phyloP scores from a whole-genome alignment of 2,329 filamentous ascomycete genomes.

The Dendrostoma leiphaemia region DNA sequence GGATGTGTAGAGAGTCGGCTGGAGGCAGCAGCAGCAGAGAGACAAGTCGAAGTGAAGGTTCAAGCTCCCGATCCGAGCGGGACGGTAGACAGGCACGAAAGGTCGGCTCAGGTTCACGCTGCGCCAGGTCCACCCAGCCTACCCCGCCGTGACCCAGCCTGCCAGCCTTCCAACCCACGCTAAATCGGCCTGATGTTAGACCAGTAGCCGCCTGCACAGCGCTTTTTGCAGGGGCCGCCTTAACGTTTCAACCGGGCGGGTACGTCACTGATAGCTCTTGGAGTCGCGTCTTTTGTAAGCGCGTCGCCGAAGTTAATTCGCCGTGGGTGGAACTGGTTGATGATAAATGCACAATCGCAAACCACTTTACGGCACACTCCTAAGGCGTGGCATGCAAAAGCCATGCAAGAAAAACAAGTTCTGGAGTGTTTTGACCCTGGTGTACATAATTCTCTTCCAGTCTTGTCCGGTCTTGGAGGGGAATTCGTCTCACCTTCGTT shows the following conservation, averaged over 20 bases:
- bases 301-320: background rate
- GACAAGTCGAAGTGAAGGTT: conserved; percentile 8
- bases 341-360: background rate
- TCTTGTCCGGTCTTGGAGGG: too few species aligned
- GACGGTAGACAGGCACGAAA: background rate
- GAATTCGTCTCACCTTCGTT: too few species aligned
- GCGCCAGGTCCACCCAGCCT: conserved; percentile 2
- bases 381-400: too few species aligned
- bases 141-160: conserved; percentile 9
- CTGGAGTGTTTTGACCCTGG: too few species aligned
- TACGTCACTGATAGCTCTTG: conserved; percentile 13
- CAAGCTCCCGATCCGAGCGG: background rate
- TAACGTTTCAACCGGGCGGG: background rate
- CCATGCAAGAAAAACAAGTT: too few species aligned
- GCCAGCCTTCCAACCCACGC: conserved; percentile 3
- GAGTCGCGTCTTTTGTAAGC: conserved; percentile 15
- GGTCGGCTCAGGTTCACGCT: background rate
- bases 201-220: background rate
- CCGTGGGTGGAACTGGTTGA: background rate
- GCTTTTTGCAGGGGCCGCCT: background rate
- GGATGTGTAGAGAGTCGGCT: conserved; percentile 2
- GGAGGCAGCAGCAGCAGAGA: conserved; percentile 8
- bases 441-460: too few species aligned
- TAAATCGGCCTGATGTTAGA: background rate
- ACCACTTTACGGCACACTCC: too few species aligned